These are phyloP conservation scores for Alternaria solani DNA, from an alignment of 2,329 filamentous ascomycete species.

Conservation along the genomic window DNA sequence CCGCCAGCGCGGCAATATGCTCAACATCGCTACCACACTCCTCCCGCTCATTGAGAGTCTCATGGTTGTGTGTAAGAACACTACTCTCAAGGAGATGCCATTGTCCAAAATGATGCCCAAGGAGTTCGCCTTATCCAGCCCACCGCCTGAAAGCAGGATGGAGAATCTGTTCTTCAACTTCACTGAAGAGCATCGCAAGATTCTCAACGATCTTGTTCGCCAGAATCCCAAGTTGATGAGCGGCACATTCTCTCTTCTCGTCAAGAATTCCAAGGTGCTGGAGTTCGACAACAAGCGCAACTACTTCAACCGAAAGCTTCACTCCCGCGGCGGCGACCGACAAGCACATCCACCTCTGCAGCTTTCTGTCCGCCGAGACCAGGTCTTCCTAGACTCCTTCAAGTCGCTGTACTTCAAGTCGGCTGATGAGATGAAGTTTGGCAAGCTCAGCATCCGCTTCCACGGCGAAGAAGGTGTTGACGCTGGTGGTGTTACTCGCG, in stretches of 20 bases:
- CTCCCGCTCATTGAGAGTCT: constrained; percentile 93
- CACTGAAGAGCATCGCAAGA: constrained; percentile 96
- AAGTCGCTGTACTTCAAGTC: constrained; percentile 97
- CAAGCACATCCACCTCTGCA: constrained; percentile 80
- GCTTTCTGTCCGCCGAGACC: constrained; percentile 87
- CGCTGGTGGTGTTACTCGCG: constrained; percentile 93
- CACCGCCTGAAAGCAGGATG: constrained; percentile 80
- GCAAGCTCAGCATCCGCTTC: constrained; percentile 97
- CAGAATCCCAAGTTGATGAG: constrained; percentile 99
- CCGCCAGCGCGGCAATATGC: constrained; percentile 89
- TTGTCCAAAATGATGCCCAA: constrained; percentile 57
- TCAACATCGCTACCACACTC: constrained; percentile 95
- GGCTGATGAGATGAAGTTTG: constrained; percentile 97
- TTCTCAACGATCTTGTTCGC: constrained; percentile 95
- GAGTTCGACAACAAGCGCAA: constrained; percentile 99
- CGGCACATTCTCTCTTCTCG: constrained; percentile 91
- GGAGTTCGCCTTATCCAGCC: constrained; percentile 77
- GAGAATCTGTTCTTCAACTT: constrained; percentile 95
- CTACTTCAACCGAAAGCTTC: constrained; percentile 95
- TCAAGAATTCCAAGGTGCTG: constrained; percentile 98
- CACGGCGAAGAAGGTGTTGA: constrained; percentile 97
- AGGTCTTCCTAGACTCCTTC: constrained; percentile 98
- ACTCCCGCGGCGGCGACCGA: constrained; percentile 72
- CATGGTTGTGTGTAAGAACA: constrained; percentile 99
- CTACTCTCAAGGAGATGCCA: constrained; percentile 75